These are phyloP conservation scores for Ophiocordyceps unilateralis DNA, from an alignment of 2,329 filamentous ascomycete species.

Conservation along the genomic window DNA sequence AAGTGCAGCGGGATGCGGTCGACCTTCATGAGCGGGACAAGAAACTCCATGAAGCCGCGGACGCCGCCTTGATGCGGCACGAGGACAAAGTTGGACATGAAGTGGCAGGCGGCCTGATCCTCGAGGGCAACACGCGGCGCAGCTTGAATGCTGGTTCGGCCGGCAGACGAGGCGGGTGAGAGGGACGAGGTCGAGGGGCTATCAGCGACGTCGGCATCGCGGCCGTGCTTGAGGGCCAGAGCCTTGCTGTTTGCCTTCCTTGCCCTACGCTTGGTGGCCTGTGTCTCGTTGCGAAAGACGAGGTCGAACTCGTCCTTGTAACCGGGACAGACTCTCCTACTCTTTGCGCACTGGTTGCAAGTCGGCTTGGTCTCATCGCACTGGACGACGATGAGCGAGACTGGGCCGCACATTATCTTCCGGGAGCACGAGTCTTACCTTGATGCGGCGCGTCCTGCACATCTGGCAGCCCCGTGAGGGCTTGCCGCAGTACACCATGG, in stretches of 20 bases:
- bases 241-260: slow-evolving; percentile 36
- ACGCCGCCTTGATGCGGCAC: slow-evolving; percentile 30
- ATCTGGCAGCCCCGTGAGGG: slow-evolving; percentile 55
- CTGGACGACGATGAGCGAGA: slow-evolving; percentile 21
- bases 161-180: slow-evolving; percentile 4
- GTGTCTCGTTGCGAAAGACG: slow-evolving; percentile 56
- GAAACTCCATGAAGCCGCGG: slow-evolving; percentile 40
- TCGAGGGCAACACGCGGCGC: slow-evolving; percentile 29
- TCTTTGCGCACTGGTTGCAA: slow-evolving; percentile 48
- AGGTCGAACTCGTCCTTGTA: slow-evolving; percentile 58
- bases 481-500: slow-evolving; percentile 50
- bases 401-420: too few relatives aligned
- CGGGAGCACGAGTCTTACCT: slow-evolving; percentile 42
- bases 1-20: slow-evolving; percentile 28
- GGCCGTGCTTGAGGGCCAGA: slow-evolving; percentile 14
- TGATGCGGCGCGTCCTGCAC: slow-evolving; percentile 56
- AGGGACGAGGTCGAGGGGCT: slow-evolving; percentile 3
- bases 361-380: slow-evolving; percentile 51
- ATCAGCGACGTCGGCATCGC: slow-evolving; percentile 10
- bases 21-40: slow-evolving; percentile 35
- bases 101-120: slow-evolving; percentile 39
- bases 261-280: slow-evolving; percentile 46
- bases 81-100: slow-evolving; percentile 43
- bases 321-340: slow-evolving; percentile 44
- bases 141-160: slow-evolving; percentile 5